A percentile compares a stretch with the other conserved stretches of the same genome.
These are phyloP conservation scores for Xylariaceae sp. DNA, from an alignment of 2,329 filamentous ascomycete genomes.

Conservation along the genomic window DNA sequence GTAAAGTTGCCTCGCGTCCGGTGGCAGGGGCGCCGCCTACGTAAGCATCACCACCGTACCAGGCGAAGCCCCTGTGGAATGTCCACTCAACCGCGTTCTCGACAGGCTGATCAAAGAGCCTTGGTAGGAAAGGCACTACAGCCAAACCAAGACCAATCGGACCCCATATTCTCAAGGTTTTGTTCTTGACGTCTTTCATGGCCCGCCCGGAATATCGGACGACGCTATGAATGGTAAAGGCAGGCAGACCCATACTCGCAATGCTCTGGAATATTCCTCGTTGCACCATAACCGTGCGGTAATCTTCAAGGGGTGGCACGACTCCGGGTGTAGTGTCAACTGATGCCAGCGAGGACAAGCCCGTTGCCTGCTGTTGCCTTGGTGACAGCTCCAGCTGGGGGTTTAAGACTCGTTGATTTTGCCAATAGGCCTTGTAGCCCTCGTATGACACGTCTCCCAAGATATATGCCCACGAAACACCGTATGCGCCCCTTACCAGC, in stretches of 20 bases:
- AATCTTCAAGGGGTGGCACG: slow-evolving; percentile 78
- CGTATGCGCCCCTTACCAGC: slow-evolving; percentile 79
- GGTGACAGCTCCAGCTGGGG: slow-evolving; percentile 57
- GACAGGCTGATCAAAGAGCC: slow-evolving; percentile 85
- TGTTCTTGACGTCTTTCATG: slow-evolving; percentile 78
- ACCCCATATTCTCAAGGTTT: slow-evolving; percentile 72
- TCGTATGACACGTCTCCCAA: slow-evolving; percentile 87
- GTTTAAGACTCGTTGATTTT: slow-evolving; percentile 72
- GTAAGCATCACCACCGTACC: slow-evolving; percentile 59
- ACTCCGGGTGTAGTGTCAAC: slow-evolving; percentile 37
- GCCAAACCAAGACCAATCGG: slow-evolving; percentile 81
- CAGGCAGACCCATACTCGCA: slow-evolving; percentile 89
- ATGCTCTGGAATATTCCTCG: slow-evolving; percentile 84
- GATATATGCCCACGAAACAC: slow-evolving; percentile 87
- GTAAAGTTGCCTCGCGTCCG: slow-evolving; percentile 48
- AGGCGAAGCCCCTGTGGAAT: slow-evolving; percentile 77
- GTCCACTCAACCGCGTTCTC: slow-evolving; percentile 86
- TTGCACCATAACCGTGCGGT: slow-evolving; percentile 84
- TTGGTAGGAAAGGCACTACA: slow-evolving; percentile 78
- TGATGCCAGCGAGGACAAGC: slow-evolving; percentile 37
- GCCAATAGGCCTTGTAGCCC: slow-evolving; percentile 89
- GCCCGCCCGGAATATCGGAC: slow-evolving; percentile 83
- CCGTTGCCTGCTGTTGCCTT: slow-evolving; percentile 46
- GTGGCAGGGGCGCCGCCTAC: slow-evolving; percentile 53
- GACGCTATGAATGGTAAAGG: slow-evolving; percentile 89